Evolutionary conservation across 371 early-diverging fungal species (phyloP).

Genomic region (Circinella umbellata): DNA sequence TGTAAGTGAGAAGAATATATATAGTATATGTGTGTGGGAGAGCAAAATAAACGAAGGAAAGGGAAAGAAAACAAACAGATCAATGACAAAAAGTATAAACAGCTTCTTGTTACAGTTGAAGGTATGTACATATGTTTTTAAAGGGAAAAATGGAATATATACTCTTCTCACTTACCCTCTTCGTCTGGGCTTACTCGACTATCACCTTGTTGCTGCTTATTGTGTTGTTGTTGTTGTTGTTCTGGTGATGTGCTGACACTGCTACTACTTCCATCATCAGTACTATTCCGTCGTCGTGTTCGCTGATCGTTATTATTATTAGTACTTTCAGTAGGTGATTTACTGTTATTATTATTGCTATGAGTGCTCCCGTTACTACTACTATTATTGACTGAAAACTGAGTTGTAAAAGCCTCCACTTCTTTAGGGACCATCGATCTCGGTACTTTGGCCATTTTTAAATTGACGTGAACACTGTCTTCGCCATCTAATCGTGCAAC

Average conservation of each 20-base stretch:
- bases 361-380: neutral
- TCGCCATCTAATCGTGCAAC: conserved; percentile 49
- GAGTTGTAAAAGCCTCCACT: conserved; percentile 47
- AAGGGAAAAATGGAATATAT: neutral
- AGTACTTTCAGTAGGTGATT: neutral
- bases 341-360: neutral
- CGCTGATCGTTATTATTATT: neutral
- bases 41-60: neutral
- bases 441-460: conserved; percentile 27
- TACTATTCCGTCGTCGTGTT: neutral
- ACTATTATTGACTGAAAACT: conserved; percentile 32
- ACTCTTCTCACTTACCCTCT: conserved; percentile 4
- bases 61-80: neutral
- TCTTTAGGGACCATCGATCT: conserved; percentile 49
- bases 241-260: conserved; percentile 4
- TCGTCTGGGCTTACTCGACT: conserved; percentile 6
- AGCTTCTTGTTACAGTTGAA: neutral
- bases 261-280: conserved; percentile 1
- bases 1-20: neutral
- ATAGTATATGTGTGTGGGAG: neutral
- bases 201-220: neutral
- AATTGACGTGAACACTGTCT: conserved; percentile 22
- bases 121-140: neutral
- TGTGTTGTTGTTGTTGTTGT: neutral
- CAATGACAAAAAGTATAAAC: too few relatives aligned